Percentiles rank a stretch among this genome's conserved stretches.
Evolutionary conservation across 2,329 filamentous ascomycete genomes (phyloP).

Genomic region (Aureobasidium zeae): DNA sequence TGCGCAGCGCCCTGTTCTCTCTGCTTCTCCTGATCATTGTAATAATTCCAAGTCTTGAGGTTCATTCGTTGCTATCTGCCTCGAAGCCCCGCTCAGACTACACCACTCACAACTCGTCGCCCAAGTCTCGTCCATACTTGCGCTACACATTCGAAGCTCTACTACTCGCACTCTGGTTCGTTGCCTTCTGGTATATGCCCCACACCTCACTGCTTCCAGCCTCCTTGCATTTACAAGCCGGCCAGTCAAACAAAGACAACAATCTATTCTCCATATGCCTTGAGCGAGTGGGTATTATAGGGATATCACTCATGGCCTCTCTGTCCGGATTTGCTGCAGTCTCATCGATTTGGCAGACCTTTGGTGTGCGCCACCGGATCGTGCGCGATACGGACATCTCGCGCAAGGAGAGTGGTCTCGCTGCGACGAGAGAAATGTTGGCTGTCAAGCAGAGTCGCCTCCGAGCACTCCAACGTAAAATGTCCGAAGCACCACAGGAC

Average conservation of each 20-base stretch:
- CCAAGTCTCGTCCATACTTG: conserved; percentile 4
- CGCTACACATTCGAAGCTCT: conserved; percentile 42
- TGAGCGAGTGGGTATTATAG: conserved; percentile 69
- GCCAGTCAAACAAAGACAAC: conserved; percentile 27
- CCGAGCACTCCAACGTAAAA: conserved; percentile 59
- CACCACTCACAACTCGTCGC: background rate
- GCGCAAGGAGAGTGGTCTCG: conserved; percentile 68
- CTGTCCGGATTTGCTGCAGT: conserved; percentile 87
- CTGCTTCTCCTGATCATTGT: conserved; percentile 64
- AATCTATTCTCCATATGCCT: conserved; percentile 48
- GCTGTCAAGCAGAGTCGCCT: conserved; percentile 63
- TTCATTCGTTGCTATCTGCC: conserved; percentile 53
- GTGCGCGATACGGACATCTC: conserved; percentile 59
- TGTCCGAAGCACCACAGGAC: conserved; percentile 34
- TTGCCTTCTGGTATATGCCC: conserved; percentile 58
- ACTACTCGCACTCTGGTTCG: conserved; percentile 60
- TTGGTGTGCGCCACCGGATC: conserved; percentile 54
- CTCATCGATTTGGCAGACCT: conserved; percentile 76
- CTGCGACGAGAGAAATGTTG: conserved; percentile 72
- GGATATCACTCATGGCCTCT: conserved; percentile 76
- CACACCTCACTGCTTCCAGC: conserved; percentile 28
- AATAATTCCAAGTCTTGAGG: conserved; percentile 68
- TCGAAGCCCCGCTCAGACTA: conserved; percentile 4
- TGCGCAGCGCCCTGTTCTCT: conserved; percentile 60
- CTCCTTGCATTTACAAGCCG: conserved; percentile 30